A percentile compares a stretch with the other conserved stretches of the same genome.
Conservation (phyloP, 495 filamentous ascomycete species). For the Aspergillus steynii region DNA sequence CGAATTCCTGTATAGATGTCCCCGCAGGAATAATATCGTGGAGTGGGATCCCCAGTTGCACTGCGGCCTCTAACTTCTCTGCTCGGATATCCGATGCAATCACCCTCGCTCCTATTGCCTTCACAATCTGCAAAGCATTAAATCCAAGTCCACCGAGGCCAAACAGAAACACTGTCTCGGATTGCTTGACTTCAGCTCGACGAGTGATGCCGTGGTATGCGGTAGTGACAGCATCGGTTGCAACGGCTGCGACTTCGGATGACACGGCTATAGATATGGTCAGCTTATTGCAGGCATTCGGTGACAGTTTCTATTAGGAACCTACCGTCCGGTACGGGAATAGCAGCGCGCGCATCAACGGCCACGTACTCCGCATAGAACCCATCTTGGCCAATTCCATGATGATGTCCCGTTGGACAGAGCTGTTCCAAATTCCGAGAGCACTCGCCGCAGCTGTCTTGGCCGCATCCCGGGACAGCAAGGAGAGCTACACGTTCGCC, state of each 20-base stretch:
- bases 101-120: constrained; percentile 20
- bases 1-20: constrained; percentile 15
- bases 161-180: constrained; percentile 25
- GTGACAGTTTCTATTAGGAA: too few species aligned
- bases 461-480: constrained; percentile 23
- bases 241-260: constrained; percentile 21
- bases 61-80: constrained; percentile 22
- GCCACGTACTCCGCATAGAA: constrained; percentile 27
- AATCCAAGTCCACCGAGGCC: constrained; percentile 25
- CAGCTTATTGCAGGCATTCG: neutral
- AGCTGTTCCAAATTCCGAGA: constrained; percentile 23
- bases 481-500: constrained; percentile 19
- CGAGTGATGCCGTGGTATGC: constrained; percentile 27
- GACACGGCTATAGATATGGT: constrained; percentile 11
- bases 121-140: constrained; percentile 25
- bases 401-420: constrained; percentile 19
- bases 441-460: constrained; percentile 21
- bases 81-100: constrained; percentile 21
- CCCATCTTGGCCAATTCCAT: constrained; percentile 27
- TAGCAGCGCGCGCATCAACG: constrained; percentile 21
- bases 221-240: constrained; percentile 26
- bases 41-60: constrained; percentile 15
- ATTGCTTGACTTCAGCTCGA: constrained; percentile 21
- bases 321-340: constrained; percentile 21
- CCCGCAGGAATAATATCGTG: constrained; percentile 22